phyloP scores from a whole-genome alignment of 345 rosid species.

The Salix udensis region DNA sequence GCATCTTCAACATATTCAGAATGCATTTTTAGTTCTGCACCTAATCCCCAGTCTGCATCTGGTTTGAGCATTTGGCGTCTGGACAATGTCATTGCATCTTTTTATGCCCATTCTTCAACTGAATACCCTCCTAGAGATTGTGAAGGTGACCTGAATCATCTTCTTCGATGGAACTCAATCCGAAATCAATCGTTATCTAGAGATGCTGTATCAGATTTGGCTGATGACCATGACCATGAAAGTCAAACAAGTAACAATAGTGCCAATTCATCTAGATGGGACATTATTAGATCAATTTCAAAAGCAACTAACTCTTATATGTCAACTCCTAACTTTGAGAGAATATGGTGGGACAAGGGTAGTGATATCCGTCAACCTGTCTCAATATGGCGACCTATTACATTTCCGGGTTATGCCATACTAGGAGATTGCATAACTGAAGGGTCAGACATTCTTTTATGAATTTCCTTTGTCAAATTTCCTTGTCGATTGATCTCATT shows the following conservation, averaged over 20 bases:
- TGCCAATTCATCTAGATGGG: conserved; percentile 80
- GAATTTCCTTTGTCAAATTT: background rate
- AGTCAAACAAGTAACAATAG: conserved; percentile 41
- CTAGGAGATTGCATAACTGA: conserved; percentile 93
- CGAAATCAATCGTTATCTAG: conserved; percentile 40
- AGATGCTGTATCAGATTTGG: conserved; percentile 33
- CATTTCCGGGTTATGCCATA: conserved; percentile 65
- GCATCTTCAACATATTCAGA: conserved; percentile 78
- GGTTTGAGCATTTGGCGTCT: conserved; percentile 95
- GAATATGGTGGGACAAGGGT: conserved; percentile 99
- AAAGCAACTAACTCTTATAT: conserved; percentile 56
- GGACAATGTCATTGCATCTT: conserved; percentile 89
- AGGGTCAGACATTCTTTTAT: conserved; percentile 55
- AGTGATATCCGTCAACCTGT: conserved; percentile 80
- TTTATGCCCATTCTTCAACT: conserved; percentile 72
- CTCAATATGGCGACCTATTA: conserved; percentile 92
- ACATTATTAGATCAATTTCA: conserved; percentile 67
- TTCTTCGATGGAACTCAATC: conserved; percentile 70
- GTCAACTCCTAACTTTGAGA: conserved; percentile 87
- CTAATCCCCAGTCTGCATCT: conserved; percentile 44
- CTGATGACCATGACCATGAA: conserved; percentile 31
- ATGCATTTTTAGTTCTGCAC: conserved; percentile 59
- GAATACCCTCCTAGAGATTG: conserved; percentile 50
- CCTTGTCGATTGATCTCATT: background rate
- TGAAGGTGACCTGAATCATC: conserved; percentile 65